Percentiles rank a stretch among this genome's conserved stretches.
Conservation (phyloP, 371 early-diverging fungal genomes). For the Syncephalastrum contaminatum region DNA sequence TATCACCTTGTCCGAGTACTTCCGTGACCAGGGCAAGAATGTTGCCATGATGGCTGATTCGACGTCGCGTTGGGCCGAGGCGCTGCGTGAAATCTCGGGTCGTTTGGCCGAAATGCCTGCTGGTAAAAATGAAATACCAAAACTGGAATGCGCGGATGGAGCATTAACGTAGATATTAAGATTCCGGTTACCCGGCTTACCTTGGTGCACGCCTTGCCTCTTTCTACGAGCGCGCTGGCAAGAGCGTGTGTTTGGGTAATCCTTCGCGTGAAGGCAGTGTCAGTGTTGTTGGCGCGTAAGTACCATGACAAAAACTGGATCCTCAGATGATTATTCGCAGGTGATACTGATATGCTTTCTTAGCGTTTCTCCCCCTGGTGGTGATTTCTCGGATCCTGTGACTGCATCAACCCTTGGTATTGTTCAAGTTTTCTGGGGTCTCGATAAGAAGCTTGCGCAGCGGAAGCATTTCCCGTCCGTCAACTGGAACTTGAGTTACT, state of each 20-base stretch:
- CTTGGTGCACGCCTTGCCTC: slow-evolving; percentile 99
- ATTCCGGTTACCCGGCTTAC: slow-evolving; percentile 99
- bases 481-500: slow-evolving; percentile 99
- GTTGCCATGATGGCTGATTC: slow-evolving; percentile 99
- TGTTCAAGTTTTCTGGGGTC: slow-evolving; percentile 99
- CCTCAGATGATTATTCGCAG: background rate
- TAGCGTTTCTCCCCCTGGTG: slow-evolving; percentile 99
- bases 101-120: slow-evolving; percentile 99
- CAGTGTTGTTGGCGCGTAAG: slow-evolving; percentile 97
- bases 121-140: slow-evolving; percentile 34
- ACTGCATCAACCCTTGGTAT: slow-evolving; percentile 99
- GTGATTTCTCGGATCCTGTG: slow-evolving; percentile 99
- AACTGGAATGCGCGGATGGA: background rate
- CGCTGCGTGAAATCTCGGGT: slow-evolving; percentile 99
- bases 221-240: slow-evolving; percentile 99
- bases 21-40: slow-evolving; percentile 99
- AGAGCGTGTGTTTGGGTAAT: slow-evolving; percentile 95
- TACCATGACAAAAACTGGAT: background rate
- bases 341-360: background rate
- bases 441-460: slow-evolving; percentile 99
- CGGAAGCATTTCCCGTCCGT: slow-evolving; percentile 99
- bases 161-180: slow-evolving; percentile 27
- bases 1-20: slow-evolving; percentile 99
- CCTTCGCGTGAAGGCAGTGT: slow-evolving; percentile 96
- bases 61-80: slow-evolving; percentile 99